These are phyloP conservation scores for Phytophthora sp. DNA, from an alignment of 352 stramenopile species.

Conservation along the genomic window DNA sequence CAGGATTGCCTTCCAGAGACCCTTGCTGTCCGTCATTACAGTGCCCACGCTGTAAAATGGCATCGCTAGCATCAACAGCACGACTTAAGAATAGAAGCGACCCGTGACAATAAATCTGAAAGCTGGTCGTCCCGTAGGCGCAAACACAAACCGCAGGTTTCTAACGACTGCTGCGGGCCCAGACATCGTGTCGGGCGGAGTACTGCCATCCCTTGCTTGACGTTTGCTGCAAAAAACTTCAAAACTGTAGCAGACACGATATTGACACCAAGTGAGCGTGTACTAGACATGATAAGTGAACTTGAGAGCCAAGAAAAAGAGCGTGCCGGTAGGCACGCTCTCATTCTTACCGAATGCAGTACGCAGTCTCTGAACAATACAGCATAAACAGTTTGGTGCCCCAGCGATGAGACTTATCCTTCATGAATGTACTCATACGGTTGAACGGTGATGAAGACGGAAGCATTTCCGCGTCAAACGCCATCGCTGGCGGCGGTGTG, in stretches of 20 bases:
- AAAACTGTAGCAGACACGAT: conserved; percentile 11
- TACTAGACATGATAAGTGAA: conserved; percentile 21
- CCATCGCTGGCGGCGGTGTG: background rate
- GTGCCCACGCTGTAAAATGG: too few species aligned
- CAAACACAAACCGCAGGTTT: background rate
- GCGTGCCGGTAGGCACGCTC: conserved; percentile 2
- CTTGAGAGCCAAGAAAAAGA: conserved; percentile 6
- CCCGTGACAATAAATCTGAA: too few species aligned
- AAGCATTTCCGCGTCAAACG: background rate
- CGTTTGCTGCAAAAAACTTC: conserved; percentile 5
- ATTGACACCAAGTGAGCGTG: too few species aligned
- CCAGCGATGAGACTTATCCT: too few species aligned
- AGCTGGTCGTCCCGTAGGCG: background rate
- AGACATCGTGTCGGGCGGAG: background rate
- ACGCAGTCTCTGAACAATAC: conserved; percentile 1
- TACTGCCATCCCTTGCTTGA: too few species aligned
- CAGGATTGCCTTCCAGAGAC: too few species aligned
- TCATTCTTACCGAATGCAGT: conserved; percentile 5
- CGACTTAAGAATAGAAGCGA: background rate
- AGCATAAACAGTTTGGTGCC: conserved; percentile 7
- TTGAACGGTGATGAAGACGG: conserved; percentile 3
- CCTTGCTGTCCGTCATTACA: too few species aligned
- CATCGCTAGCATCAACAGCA: background rate
- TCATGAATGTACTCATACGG: conserved; percentile 1
- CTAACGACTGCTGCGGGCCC: background rate